Evolutionary conservation across 176 grass and related monocot genomes (phyloP), one percentile per base, ranked within the genome.

Genomic region (Dactylis glomerata): DNA sequence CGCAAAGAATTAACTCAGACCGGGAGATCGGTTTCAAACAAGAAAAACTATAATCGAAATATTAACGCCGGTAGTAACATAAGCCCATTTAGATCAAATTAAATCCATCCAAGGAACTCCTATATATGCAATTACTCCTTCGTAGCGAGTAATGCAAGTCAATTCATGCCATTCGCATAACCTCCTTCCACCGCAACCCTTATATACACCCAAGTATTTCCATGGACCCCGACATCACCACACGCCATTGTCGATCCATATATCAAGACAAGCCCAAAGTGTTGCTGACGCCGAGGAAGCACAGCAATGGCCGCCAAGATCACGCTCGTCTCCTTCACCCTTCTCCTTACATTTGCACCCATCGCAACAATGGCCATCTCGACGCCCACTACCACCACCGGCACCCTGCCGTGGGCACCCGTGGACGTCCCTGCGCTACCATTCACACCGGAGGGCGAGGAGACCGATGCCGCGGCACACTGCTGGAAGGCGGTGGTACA

Each of bases 401-500:
- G 42, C 2, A 50, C 16, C 44, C 16, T 74, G 71, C 45, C 44
- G 27, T 50, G 4, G 8, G 15, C 24, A 22, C 9, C 27, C 4
- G 71, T 47, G 16, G 44, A 74, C 71, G 27, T 74, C 45, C 26
- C 71, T 30, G 26, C 26, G 26, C 42, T 49, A 24, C 70, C 42
- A 1, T 49, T 73, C 70, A 42, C 70, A 13, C 24, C 23, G 0
- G 70, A 30, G 26, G 71, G 9, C 16, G 45, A 73, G 41, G 24
- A 3, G 14, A 7, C 71, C 26, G 16, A 74, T 17, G 45, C 45
- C 9, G 45, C 71, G 16, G 45, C 75, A 5, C 67, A 20, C 6
- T 86, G 84, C 67, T 49, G 56, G 77, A 80, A 73, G 9, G 40
- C 31, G 3, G 67, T 86, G 67, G 30, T 27, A 10, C 41, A 12